Evolutionary conservation across 495 filamentous ascomycete genomes (phyloP).

Genomic region (Amniculicola lignicola): DNA sequence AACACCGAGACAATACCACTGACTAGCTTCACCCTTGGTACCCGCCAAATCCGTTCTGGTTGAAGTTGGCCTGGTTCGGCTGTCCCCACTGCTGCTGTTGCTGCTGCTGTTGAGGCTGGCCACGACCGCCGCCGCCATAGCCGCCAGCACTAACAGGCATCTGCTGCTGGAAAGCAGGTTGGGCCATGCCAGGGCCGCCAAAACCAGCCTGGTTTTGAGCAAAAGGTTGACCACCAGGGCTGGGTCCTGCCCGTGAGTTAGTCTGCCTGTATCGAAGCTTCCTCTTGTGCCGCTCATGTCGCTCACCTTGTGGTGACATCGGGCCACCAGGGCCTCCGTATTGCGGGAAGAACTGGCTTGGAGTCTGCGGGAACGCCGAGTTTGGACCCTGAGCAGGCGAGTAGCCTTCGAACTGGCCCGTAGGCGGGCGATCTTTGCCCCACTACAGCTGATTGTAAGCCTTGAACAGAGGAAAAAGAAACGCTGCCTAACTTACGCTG

Average conservation of each 20-base stretch:
- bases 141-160: slow-evolving; percentile 46
- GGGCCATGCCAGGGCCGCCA: slow-evolving; percentile 51
- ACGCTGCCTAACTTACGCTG: slow-evolving; percentile 67
- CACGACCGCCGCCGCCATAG: slow-evolving; percentile 33
- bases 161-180: slow-evolving; percentile 51
- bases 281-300: slow-evolving; percentile 37
- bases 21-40: slow-evolving; percentile 39
- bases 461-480: slow-evolving; percentile 5
- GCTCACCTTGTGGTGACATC: slow-evolving; percentile 66
- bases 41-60: slow-evolving; percentile 37
- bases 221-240: slow-evolving; percentile 61
- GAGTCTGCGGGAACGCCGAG: slow-evolving; percentile 63
- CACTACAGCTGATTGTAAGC: slow-evolving; percentile 57
- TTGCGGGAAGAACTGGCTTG: slow-evolving; percentile 88
- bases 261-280: slow-evolving; percentile 24
- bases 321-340: slow-evolving; percentile 66
- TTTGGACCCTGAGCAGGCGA: slow-evolving; percentile 73
- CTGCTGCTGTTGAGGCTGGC: slow-evolving; percentile 23
- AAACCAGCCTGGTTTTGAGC: slow-evolving; percentile 57
- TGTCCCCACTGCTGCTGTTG: slow-evolving; percentile 35
- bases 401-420: slow-evolving; percentile 73
- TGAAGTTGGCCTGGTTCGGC: slow-evolving; percentile 36
- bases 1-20: not conserved
- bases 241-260: slow-evolving; percentile 49
- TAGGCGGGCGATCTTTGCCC: slow-evolving; percentile 97